Base-by-base conservation (phyloP, 306 rosid genomes). In the Mimosa pudica region DNA sequence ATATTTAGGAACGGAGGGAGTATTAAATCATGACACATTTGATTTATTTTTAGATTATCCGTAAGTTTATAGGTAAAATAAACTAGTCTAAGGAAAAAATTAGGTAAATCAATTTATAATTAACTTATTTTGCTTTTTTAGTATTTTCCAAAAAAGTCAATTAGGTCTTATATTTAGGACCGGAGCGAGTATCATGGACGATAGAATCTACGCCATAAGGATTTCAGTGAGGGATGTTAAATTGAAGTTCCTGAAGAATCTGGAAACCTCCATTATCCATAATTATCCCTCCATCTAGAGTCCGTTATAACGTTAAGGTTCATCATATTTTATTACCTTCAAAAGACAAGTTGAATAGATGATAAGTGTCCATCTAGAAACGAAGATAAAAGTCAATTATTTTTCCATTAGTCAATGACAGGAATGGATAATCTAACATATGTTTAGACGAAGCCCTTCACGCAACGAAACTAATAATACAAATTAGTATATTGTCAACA, bases 331-430 rank as follows among this genome's bases (percentile, higher is more conserved):
- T 51, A 13, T 13, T 16, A 13, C 6, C 14, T 52, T 55, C 30
- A 55, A 74, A 41, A 41, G 5, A 64, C 30, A 75, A 10, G 1
- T 41, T 67, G 18, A 17, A 8, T 44, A 60, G 20, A 60, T 24
- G 1, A 24, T 1, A 7, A 10, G 66, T 33, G 78, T 55, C 42
- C 75, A 46, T 83, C 86, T 73, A 80, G 81, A 77, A 69, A 69
- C 52, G 20, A 74, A 78, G 73, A 74, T 35, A 73, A 80, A 83
- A 63, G 45, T 74, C 75, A 70, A 57, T 0, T n/a, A 54, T 69
- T 69, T 60, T 20, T 6, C 33, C 73, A 42, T 18, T 66, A 60
- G 73, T 79, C 84, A 79, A 76, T 35, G 77, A 60, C 73, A 33
- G 46, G 16, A 57, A 72, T 5, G 36, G 66, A 48, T 58, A 61